phyloP scores from a whole-genome alignment of 768 basidiomycete species.

The Trametes gibbosa region DNA sequence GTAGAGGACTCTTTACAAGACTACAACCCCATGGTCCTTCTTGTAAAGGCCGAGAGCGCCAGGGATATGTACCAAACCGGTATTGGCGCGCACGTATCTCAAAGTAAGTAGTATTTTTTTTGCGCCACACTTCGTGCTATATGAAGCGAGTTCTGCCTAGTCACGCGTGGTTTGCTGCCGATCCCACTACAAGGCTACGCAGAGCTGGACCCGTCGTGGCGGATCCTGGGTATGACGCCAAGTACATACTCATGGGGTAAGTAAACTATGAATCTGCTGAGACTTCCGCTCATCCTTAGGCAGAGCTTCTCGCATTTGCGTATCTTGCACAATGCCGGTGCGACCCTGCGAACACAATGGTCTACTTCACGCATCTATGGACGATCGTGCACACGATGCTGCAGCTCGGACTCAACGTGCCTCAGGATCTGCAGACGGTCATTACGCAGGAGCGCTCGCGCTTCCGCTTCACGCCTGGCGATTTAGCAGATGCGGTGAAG shows the following conservation, averaged over 20 bases:
- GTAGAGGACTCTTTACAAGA: conserved; percentile 11
- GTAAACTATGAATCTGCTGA: conserved; percentile 11
- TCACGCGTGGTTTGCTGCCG: conserved; percentile 52
- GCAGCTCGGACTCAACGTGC: conserved; percentile 44
- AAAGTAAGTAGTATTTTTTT: conserved; percentile 45
- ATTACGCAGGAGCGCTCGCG: conserved; percentile 60
- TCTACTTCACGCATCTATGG: conserved; percentile 61
- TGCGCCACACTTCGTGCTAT: background rate
- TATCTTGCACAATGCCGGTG: conserved; percentile 82
- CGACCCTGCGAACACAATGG: conserved; percentile 60
- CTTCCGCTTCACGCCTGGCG: conserved; percentile 59
- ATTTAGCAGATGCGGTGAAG: conserved; percentile 46
- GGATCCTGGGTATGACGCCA: conserved; percentile 61
- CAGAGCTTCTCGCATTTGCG: conserved; percentile 74
- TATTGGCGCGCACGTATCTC: conserved; percentile 75
- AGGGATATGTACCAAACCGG: conserved; percentile 71
- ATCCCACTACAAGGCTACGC: conserved; percentile 40
- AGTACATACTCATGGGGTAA: conserved; percentile 64
- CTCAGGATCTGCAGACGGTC: conserved; percentile 53
- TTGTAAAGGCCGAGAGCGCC: conserved; percentile 50
- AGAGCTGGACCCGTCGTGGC: conserved; percentile 41
- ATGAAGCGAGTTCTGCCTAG: conserved; percentile 31
- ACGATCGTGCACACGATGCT: conserved; percentile 50
- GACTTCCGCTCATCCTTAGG: conserved; percentile 1
- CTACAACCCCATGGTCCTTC: conserved; percentile 10